These are phyloP conservation scores for Cucumis sativus DNA, from an alignment of 306 rosid species.

Conservation along the genomic window DNA sequence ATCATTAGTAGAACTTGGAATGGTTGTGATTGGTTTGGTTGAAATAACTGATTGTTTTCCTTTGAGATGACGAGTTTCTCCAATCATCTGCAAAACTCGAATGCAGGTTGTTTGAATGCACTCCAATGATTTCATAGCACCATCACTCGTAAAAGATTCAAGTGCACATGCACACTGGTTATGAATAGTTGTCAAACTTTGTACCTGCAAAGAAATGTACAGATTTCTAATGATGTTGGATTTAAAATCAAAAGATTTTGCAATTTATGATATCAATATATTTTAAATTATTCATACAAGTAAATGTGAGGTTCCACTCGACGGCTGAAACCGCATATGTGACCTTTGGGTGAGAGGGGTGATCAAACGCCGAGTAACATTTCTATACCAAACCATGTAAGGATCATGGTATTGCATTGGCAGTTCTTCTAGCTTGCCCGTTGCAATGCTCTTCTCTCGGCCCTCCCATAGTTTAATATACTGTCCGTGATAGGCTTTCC, in stretches of 20 bases:
- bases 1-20: background rate
- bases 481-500: constrained; percentile 8
- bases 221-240: background rate
- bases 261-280: background rate
- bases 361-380: constrained; percentile 11
- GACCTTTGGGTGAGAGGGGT: constrained; percentile 17
- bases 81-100: constrained; percentile 12
- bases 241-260: background rate
- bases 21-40: background rate
- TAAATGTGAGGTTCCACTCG: constrained; percentile 13
- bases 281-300: background rate
- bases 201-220: background rate
- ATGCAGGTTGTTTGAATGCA: constrained; percentile 11
- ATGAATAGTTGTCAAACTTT: constrained; percentile 16
- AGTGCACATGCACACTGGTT: constrained; percentile 11
- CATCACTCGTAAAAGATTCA: background rate
- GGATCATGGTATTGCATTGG: constrained; percentile 15
- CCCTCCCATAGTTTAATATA: constrained; percentile 11
- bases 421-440: constrained; percentile 8
- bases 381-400: constrained; percentile 16
- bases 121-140: constrained; percentile 2
- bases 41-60: background rate
- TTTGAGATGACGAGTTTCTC: constrained; percentile 15
- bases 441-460: constrained; percentile 1
- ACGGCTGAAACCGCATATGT: constrained; percentile 19